Base-by-base conservation (phyloP, 2,329 filamentous ascomycete species). In the Neurospora sp. region DNA sequence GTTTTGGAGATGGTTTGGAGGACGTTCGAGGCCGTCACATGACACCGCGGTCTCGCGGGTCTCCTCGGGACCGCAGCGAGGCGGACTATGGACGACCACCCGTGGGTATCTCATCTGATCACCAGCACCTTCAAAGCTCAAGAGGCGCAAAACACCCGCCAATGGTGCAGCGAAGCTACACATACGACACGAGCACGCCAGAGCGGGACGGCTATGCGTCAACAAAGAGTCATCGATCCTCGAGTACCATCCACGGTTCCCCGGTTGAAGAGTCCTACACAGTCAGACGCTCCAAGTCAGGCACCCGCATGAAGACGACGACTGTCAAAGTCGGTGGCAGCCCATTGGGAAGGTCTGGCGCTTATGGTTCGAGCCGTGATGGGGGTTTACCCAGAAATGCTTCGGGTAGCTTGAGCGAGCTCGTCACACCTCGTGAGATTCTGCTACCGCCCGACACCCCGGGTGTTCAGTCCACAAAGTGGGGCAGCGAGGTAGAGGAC, bases 181-280 rank as follows among this genome's bases (percentile, higher is more conserved):
- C 67, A 3, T 77, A 76, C 69, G 76, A 78, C 62, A 70, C 70
- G 15, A 62, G 52, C 36, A 62, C 52, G 28, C 72, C 77, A 10
- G 83, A 84, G 11, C 78, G 78, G 17, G 81, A 82, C 23, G 81
- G 81, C 41, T 85, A 82, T 70, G 79, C 82, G 68, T 85, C 84
- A 11, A 78, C 81, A 3, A 78, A 81, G 8, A 83, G 77, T 74
- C 79, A 79, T 46, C 77, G 78, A 67, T 81, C 81, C 0, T 74
- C 75, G 8, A 78, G 75, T 70, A 82, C 80, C 12, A 68, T 80
- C 23, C 79, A 80, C 19, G 74, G 73, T 4, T 72, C 73, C 10
- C 74, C 73, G 33, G 43, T 62, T 62, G 52, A 62, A 33, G 52
- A 79, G 67, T 74, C 76, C 41, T 77, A 78, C 36, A 71, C 77